Percentiles rank a stretch among this genome's conserved stretches.
Conservation (phyloP, 2,329 filamentous ascomycete species). For the Aspergillus arachidicola region DNA sequence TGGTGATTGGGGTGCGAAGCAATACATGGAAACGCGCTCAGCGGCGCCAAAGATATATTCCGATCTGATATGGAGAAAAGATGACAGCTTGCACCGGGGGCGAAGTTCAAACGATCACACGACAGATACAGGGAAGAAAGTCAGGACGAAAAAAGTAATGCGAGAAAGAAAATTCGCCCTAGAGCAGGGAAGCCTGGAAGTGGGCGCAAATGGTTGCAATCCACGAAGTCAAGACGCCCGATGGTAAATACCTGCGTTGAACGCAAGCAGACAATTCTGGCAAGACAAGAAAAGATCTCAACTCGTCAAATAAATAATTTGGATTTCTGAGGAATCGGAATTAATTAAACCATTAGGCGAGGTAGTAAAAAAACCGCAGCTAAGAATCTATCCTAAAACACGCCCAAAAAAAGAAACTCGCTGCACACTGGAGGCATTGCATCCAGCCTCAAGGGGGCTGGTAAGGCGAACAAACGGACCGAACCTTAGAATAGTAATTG, state of each 20-base stretch:
- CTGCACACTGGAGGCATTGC: constrained; percentile 18
- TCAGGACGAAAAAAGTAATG: constrained; percentile 25
- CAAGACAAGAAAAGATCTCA: constrained; percentile 27
- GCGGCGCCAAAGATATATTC: constrained; percentile 36
- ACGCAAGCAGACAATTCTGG: constrained; percentile 33
- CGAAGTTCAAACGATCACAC: constrained; percentile 21
- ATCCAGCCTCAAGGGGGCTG: constrained; percentile 24
- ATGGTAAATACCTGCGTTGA: constrained; percentile 20
- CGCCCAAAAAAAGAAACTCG: constrained; percentile 17
- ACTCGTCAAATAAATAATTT: constrained; percentile 20
- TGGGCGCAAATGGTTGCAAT: constrained; percentile 35
- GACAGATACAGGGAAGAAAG: constrained; percentile 18
- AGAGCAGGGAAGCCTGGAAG: constrained; percentile 20
- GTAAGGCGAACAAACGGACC: constrained; percentile 25
- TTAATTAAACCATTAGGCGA: constrained; percentile 14
- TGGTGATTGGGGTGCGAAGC: constrained; percentile 27
- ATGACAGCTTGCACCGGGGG: constrained; percentile 16
- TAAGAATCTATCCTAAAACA: constrained; percentile 23
- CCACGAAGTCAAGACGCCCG: constrained; percentile 34
- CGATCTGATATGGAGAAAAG: constrained; percentile 27
- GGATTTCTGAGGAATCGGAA: constrained; percentile 20
- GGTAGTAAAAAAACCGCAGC: constrained; percentile 17
- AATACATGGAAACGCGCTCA: constrained; percentile 34
- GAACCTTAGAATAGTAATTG: constrained; percentile 26
- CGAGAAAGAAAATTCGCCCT: constrained; percentile 18